These are phyloP conservation scores for Gloeophyllum trabeum DNA, from an alignment of 768 basidiomycete genomes.

Conservation along the genomic window DNA sequence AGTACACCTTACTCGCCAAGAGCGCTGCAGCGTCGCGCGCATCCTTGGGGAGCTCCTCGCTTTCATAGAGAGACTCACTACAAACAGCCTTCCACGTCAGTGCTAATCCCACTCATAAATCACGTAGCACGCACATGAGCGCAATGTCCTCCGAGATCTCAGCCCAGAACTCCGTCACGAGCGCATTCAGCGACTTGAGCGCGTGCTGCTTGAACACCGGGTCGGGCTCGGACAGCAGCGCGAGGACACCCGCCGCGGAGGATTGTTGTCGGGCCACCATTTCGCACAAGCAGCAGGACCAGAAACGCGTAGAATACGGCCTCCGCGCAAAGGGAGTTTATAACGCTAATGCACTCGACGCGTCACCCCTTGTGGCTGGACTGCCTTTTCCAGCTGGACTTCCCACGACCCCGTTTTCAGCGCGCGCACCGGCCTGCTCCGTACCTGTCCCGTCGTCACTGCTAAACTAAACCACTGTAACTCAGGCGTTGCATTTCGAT, in stretches of 20 bases:
- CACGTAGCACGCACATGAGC: constrained; percentile 57
- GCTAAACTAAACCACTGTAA: not conserved
- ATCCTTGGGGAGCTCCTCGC: constrained; percentile 57
- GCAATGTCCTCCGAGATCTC: constrained; percentile 95
- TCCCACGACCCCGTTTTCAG: not conserved
- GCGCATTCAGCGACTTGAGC: constrained; percentile 64
- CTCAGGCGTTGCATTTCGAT: too few relatives aligned
- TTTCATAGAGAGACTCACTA: constrained; percentile 89
- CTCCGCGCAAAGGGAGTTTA: constrained; percentile 9
- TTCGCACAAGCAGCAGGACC: constrained; percentile 9
- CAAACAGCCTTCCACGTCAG: constrained; percentile 3
- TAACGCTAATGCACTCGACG: too few relatives aligned
- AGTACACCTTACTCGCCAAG: constrained; percentile 96
- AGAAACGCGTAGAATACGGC: constrained; percentile 11
- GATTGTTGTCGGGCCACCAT: constrained; percentile 72
- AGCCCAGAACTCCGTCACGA: constrained; percentile 95
- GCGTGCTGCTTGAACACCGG: constrained; percentile 86
- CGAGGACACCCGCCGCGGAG: constrained; percentile 83
- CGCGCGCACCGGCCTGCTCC: not conserved
- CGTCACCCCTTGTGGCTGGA: constrained; percentile 18
- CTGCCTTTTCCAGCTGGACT: not conserved
- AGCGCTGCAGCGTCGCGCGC: constrained; percentile 80
- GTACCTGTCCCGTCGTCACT: not conserved
- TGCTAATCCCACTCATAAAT: not conserved
- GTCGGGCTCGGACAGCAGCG: constrained; percentile 84